Evolutionary conservation across 148 eudicot genomes (phyloP), one percentile per base, ranked within the genome.

Genomic region (Chenopodium berlandieri): DNA sequence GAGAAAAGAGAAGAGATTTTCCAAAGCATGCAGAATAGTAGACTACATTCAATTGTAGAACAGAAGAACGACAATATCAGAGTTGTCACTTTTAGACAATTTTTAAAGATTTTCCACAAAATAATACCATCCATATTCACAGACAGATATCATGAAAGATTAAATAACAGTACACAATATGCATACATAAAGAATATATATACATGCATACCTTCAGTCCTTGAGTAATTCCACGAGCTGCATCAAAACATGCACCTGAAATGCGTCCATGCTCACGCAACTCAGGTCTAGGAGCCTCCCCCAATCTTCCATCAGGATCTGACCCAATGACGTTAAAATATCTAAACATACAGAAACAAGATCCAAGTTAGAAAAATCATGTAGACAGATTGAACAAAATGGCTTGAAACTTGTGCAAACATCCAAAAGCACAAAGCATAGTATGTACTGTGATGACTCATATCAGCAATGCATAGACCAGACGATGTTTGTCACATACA

Each of bases 241-340:
- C 99, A 89, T 96, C 98, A 84, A 94, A 96, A 84, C 99, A 94
- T 47, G 99, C 99, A 81, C 98, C 99, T 48, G 99, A 96, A 78
- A 94, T 94, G 27, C 99, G 89, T 25, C 99, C 98, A 85, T 94
- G 99, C 72, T 88, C 95, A 48, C 97, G 94, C 75, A 94, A 77
- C 85, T 96, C 99, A 17, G 98, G 95, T 73, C 93, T 93, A 44
- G 99, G 99, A 87, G 99, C 99, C 89, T 96, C 99, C 79, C 99
- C 98, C 79, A 96, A 86, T 82, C 97, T 88, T 74, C 98, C 99
- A 78, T 91, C 93, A 9, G 98, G 98, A 85, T 96, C 98, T 3
- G 98, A 96, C 76, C 99, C 99, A 84, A 96, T 96, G 48, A 96
- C 99, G 81, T 96, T 96, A 82, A 96, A 96, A 87, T 96, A 96